Percentiles rank a stretch among this genome's conserved stretches.
These are phyloP conservation scores for Casaregolazyma lundiana DNA, from an alignment of 1,139 yeast species.

Conservation along the genomic window DNA sequence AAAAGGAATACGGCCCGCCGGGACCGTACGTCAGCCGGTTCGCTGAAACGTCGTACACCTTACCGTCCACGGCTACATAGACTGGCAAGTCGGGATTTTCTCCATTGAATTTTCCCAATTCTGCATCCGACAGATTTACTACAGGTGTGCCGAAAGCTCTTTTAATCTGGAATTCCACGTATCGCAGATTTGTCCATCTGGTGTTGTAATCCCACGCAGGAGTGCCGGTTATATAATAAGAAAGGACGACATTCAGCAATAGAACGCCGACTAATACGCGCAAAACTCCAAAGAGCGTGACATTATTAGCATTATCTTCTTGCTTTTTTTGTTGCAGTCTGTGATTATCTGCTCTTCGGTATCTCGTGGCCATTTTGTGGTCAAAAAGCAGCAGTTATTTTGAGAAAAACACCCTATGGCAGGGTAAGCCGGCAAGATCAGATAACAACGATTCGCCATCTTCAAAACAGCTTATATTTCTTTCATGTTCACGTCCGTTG, in stretches of 20 bases:
- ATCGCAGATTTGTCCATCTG: constrained; percentile 46
- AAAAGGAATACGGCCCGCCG: constrained; percentile 53
- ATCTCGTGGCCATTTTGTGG: background rate
- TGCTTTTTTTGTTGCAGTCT: background rate
- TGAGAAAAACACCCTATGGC: background rate
- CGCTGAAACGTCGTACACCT: constrained; percentile 56
- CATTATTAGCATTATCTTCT: constrained; percentile 13
- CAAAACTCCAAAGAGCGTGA: constrained; percentile 13
- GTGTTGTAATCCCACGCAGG: constrained; percentile 44
- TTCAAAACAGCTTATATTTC: background rate
- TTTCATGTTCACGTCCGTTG: constrained; percentile 15
- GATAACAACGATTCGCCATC: background rate
- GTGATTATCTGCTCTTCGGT: background rate
- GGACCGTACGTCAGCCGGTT: constrained; percentile 60
- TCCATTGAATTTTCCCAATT: constrained; percentile 54
- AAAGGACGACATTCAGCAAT: constrained; percentile 43
- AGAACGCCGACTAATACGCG: constrained; percentile 40
- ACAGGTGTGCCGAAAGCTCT: constrained; percentile 24
- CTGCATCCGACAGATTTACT: constrained; percentile 41
- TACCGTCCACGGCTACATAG: constrained; percentile 61
- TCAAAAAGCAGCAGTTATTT: background rate
- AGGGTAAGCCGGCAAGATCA: background rate
- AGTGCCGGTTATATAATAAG: constrained; percentile 35
- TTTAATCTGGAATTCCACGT: constrained; percentile 32
- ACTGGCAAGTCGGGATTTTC: constrained; percentile 47